phyloP scores from a whole-genome alignment of 2,329 filamentous ascomycete genomes.

The Lachnellula cervina region DNA sequence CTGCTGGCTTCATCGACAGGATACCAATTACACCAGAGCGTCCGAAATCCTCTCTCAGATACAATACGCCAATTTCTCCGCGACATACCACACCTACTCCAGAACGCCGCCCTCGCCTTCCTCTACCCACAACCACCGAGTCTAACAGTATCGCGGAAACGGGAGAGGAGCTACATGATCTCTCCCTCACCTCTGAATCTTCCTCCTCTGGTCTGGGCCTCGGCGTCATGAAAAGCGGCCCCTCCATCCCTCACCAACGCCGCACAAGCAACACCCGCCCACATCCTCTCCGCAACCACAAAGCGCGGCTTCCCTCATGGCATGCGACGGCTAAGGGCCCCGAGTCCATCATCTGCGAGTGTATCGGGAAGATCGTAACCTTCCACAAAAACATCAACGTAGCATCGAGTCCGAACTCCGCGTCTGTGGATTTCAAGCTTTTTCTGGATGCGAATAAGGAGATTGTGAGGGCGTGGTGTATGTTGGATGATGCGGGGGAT shows the following conservation, averaged over 20 bases:
- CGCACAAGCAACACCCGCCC: background rate
- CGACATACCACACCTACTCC: background rate
- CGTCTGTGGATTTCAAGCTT: background rate
- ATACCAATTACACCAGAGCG: background rate
- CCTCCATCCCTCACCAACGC: background rate
- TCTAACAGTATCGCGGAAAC: background rate
- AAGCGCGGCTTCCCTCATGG: background rate
- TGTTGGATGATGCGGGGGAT: background rate
- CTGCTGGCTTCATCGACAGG: background rate
- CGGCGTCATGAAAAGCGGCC: background rate
- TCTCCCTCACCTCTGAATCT: background rate
- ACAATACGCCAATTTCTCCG: background rate
- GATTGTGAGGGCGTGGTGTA: conserved; percentile 6
- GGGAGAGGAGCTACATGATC: background rate
- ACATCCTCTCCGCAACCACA: background rate
- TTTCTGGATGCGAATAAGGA: conserved; percentile 8
- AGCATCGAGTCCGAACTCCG: background rate
- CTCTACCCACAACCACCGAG: background rate
- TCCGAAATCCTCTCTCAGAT: background rate
- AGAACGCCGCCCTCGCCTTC: background rate
- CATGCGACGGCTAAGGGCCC: background rate
- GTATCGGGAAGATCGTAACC: background rate
- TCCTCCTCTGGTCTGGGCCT: background rate
- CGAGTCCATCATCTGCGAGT: conserved; percentile 1
- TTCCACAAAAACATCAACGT: background rate